Evolutionary conservation across 140 eudicot genomes (phyloP), one percentile per base, ranked within the genome.

Genomic region (Oenanthe javanica): DNA sequence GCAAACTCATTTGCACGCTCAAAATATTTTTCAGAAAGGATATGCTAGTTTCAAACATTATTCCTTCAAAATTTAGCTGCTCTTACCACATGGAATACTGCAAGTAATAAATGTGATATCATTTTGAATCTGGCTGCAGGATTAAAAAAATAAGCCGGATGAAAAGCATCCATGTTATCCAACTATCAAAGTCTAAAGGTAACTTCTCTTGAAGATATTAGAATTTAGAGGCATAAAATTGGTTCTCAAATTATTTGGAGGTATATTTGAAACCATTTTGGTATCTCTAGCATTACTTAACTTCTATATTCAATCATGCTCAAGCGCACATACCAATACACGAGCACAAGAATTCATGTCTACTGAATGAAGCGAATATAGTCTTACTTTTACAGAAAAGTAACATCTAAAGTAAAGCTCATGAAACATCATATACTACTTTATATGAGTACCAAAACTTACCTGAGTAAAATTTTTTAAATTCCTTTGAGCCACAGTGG

Each of bases 401-500:
- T 80, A 50, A 10, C 80, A 64, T 63, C 23, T 64, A 19, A 76
- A 72, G 76, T 50, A 43, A 55, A 76, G 81, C 83, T 2, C 23
- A 15, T 43, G 18, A 75, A 57, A 27, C 14, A 27, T 57, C 67
- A 63, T 75, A 38, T 18, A 52, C 55, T 5, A 23, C 73, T 50
- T 43, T 18, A 16, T 43, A 67, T 49, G 27, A 70, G 79, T 19
- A 74, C 61, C 46, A 67, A 70, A 52, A 54, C 76, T 81, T 87
- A 96, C 99, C 99, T 91, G 97, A 84, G 88, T 81, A 64, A 85
- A 91, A 82, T 86, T 86, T 88, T 93, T 96, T 63, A 96, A 79
- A 86, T 84, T 96, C 89, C 99, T 91, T 87, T 93, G 98, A 87
- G 98, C 99, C 70, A 83, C 94, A n/a, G 99, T 77, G 52, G 99